These are phyloP conservation scores for Cryphonectria naterciae DNA, from an alignment of 2,329 filamentous ascomycete genomes.

Conservation along the genomic window DNA sequence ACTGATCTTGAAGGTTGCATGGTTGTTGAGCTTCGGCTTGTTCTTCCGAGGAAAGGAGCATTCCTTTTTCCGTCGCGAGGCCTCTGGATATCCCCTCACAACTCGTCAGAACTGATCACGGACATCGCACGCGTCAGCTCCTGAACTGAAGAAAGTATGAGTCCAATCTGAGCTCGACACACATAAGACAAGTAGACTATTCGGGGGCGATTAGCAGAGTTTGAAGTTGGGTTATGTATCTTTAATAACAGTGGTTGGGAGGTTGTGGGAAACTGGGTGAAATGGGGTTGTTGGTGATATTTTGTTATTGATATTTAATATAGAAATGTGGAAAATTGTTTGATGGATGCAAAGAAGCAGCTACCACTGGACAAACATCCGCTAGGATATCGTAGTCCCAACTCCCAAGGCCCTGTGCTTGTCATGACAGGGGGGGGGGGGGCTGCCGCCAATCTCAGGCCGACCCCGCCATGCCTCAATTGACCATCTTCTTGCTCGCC, in stretches of 20 bases:
- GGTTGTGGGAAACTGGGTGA: no score
- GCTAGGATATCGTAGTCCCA: neutral
- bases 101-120: neutral
- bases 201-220: no score
- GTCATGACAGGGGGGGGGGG: neutral
- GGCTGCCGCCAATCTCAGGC: neutral
- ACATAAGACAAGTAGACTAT: no score
- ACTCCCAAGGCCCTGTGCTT: neutral
- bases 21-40: neutral
- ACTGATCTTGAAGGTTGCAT: slow-evolving; percentile 42
- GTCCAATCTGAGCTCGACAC: neutral
- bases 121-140: neutral
- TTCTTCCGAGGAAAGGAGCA: neutral
- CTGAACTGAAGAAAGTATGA: slow-evolving; percentile 48
- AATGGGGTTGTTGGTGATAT: no score
- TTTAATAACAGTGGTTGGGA: no score
- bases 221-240: no score
- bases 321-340: neutral
- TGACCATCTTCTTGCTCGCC: neutral
- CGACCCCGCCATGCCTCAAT: neutral
- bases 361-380: neutral
- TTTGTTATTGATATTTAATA: no score
- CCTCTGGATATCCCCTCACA: neutral
- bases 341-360: neutral
- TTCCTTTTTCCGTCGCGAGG: neutral